Evolutionary conservation across 2,329 filamentous ascomycete species (phyloP).

Genomic region (Trichoderma koningiopsis): DNA sequence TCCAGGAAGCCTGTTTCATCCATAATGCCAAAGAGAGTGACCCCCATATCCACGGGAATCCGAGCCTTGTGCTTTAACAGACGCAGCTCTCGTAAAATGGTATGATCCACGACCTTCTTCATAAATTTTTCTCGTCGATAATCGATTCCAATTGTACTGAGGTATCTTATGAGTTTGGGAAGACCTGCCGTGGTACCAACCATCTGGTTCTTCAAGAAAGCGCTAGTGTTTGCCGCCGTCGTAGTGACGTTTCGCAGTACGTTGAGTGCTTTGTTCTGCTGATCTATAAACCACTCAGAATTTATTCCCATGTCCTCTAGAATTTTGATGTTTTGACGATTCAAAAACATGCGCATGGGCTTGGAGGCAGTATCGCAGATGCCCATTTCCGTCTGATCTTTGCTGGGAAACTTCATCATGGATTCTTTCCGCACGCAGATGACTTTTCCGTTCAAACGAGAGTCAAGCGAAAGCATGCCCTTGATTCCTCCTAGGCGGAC

Average conservation of each 20-base stretch:
- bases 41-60: slow-evolving; percentile 69
- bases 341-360: slow-evolving; percentile 70
- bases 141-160: slow-evolving; percentile 61
- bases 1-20: slow-evolving; percentile 73
- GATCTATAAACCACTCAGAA: slow-evolving; percentile 59
- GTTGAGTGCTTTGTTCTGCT: slow-evolving; percentile 65
- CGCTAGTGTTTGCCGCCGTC: slow-evolving; percentile 61
- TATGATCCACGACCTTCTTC: slow-evolving; percentile 68
- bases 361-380: slow-evolving; percentile 71
- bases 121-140: slow-evolving; percentile 72
- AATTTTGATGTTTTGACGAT: slow-evolving; percentile 82
- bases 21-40: slow-evolving; percentile 81
- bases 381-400: slow-evolving; percentile 59
- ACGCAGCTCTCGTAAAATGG: slow-evolving; percentile 69
- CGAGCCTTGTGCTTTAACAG: slow-evolving; percentile 77
- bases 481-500: slow-evolving; percentile 75
- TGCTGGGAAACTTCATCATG: slow-evolving; percentile 76
- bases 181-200: slow-evolving; percentile 64
- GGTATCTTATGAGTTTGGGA: slow-evolving; percentile 61
- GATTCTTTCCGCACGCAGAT: slow-evolving; percentile 66
- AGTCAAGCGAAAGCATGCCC: slow-evolving; percentile 75
- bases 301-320: slow-evolving; percentile 73
- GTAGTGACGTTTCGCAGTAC: slow-evolving; percentile 61
- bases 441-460: slow-evolving; percentile 56
- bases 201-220: slow-evolving; percentile 63